Conservation (phyloP, 179 eudicot species). For the Silene coronaria region DNA sequence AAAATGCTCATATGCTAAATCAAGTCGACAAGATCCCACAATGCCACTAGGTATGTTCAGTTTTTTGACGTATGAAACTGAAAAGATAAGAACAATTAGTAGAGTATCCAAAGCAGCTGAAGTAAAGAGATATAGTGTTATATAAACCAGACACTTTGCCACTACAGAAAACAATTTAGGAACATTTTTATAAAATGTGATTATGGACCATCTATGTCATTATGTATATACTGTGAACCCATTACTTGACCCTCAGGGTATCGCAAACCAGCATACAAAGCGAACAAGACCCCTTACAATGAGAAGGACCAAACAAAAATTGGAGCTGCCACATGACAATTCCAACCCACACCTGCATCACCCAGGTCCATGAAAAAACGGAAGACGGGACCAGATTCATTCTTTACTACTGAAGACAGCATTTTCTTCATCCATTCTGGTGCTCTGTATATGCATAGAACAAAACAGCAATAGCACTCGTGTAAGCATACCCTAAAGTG, state of each 20-base stretch:
- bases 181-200: background rate
- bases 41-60: conserved; percentile 91
- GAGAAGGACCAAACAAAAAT: background rate
- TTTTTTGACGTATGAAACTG: conserved; percentile 80
- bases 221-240: background rate
- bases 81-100: conserved; percentile 25
- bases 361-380: conserved; percentile 93
- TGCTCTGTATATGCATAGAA: conserved; percentile 44
- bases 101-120: background rate
- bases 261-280: background rate
- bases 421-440: conserved; percentile 90
- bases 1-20: conserved; percentile 85
- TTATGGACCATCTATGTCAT: background rate
- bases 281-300: conserved; percentile 4
- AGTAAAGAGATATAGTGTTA: background rate
- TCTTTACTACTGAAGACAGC: conserved; percentile 55
- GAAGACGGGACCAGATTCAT: conserved; percentile 80
- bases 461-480: background rate
- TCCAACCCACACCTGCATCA: conserved; percentile 66
- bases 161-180: background rate
- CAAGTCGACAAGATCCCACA: conserved; percentile 97
- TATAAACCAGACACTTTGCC: background rate
- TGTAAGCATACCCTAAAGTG: background rate
- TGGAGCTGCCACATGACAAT: background rate
- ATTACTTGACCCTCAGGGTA: background rate